Conservation (phyloP, 2,329 filamentous ascomycete genomes). For the Aspergillus aculeatus region DNA sequence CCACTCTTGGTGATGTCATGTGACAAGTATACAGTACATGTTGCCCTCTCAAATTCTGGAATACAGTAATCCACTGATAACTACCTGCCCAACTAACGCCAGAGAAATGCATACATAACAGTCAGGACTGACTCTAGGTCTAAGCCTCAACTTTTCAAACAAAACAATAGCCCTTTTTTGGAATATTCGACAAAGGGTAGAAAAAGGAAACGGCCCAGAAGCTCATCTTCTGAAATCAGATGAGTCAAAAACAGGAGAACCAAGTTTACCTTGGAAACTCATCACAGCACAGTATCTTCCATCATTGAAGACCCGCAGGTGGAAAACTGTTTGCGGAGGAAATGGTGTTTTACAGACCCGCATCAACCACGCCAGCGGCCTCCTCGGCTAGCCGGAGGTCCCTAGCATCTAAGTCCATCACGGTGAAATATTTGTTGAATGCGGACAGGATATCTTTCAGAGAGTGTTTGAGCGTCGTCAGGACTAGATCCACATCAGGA, state of each 20-base stretch:
- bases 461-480: slow-evolving; percentile 63
- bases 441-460: slow-evolving; percentile 64
- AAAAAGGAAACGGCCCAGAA: not conserved
- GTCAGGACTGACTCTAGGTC: slow-evolving; percentile 7
- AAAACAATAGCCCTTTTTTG: not conserved
- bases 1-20: not conserved
- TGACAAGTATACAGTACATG: not conserved
- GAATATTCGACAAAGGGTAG: not conserved
- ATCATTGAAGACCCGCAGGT: too few species aligned
- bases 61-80: not conserved
- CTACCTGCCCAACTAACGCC: slow-evolving; percentile 23
- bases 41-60: not conserved
- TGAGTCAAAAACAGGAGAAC: too few species aligned
- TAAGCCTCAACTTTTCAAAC: slow-evolving; percentile 9
- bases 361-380: slow-evolving; percentile 44
- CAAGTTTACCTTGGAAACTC: too few species aligned
- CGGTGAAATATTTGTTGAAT: slow-evolving; percentile 72
- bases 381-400: slow-evolving; percentile 75
- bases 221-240: too few species aligned
- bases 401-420: slow-evolving; percentile 66
- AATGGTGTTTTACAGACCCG: slow-evolving; percentile 11
- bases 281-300: not conserved
- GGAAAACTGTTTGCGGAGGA: not conserved
- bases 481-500: slow-evolving; percentile 68
- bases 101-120: slow-evolving; percentile 26